Evolutionary conservation across 805 yeast genomes (phyloP).

Genomic region (Saturnispora zaruensis): DNA sequence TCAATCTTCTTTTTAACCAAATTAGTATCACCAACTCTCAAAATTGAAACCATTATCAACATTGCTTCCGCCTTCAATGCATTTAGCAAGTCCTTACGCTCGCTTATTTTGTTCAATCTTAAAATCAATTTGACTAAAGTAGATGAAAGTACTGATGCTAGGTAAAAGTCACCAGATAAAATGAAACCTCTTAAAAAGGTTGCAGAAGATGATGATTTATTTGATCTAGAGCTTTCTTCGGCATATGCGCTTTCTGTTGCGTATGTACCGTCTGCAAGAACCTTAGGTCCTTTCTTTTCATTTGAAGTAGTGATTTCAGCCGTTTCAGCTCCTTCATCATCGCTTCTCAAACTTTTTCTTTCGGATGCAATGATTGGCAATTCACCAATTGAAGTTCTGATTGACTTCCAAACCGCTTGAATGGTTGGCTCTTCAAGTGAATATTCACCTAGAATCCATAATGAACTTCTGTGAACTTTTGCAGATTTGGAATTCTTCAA

Average conservation of each 20-base stretch:
- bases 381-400: slow-evolving; percentile 79
- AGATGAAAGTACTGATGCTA: slow-evolving; percentile 80
- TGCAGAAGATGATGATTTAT: slow-evolving; percentile 22
- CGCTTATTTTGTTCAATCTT: slow-evolving; percentile 53
- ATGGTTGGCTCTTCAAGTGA: slow-evolving; percentile 61
- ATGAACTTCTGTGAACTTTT: slow-evolving; percentile 83
- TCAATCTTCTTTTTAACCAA: slow-evolving; percentile 70
- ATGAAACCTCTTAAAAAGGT: slow-evolving; percentile 79
- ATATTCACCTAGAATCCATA: slow-evolving; percentile 97
- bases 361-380: slow-evolving; percentile 81
- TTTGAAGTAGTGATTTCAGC: slow-evolving; percentile 14
- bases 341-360: slow-evolving; percentile 28
- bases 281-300: slow-evolving; percentile 57
- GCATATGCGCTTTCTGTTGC: slow-evolving; percentile 87
- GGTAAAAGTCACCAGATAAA: slow-evolving; percentile 81
- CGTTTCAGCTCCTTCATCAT: slow-evolving; percentile 16
- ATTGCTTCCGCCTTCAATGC: slow-evolving; percentile 92
- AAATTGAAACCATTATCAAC: slow-evolving; percentile 81
- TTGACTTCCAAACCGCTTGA: slow-evolving; percentile 77
- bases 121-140: slow-evolving; percentile 83
- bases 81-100: slow-evolving; percentile 49
- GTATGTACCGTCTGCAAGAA: slow-evolving; percentile 97
- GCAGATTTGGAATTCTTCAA: slow-evolving; percentile 71
- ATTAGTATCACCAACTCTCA: slow-evolving; percentile 76
- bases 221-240: slow-evolving; percentile 33